Conservation (phyloP, 2,329 filamentous ascomycete species). For the Fusarium brevicatenulatum region DNA sequence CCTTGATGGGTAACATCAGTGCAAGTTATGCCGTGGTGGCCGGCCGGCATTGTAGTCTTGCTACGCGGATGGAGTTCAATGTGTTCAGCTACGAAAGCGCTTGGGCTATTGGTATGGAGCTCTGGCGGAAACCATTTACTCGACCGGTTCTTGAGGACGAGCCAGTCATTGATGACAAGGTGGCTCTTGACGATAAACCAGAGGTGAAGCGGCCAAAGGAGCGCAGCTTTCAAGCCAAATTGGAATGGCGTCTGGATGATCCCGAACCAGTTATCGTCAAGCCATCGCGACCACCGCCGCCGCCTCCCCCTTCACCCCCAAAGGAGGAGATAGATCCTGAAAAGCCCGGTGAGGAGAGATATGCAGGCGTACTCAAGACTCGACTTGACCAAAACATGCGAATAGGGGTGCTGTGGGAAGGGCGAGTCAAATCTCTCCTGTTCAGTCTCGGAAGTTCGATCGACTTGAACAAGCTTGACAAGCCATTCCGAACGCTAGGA, state of each 20-base stretch:
- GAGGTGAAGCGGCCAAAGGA: constrained; percentile 42
- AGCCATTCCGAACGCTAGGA: constrained; percentile 80
- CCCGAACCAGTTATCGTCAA: constrained; percentile 45
- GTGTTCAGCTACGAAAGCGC: constrained; percentile 98
- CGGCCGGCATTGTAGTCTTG: constrained; percentile 82
- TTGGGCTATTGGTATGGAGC: constrained; percentile 88
- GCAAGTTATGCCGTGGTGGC: constrained; percentile 93
- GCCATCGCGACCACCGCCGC: neutral
- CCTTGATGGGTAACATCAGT: constrained; percentile 91
- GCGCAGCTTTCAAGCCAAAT: constrained; percentile 64
- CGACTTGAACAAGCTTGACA: constrained; percentile 79
- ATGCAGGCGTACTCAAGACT: constrained; percentile 89
- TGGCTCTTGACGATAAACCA: constrained; percentile 32
- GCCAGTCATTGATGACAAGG: constrained; percentile 37
- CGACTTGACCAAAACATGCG: constrained; percentile 88
- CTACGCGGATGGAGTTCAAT: constrained; percentile 95
- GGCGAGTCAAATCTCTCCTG: constrained; percentile 88
- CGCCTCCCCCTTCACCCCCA: constrained; percentile 1
- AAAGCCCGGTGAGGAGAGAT: constrained; percentile 66
- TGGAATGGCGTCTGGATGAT: constrained; percentile 60
- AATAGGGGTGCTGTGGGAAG: constrained; percentile 91
- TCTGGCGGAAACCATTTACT: constrained; percentile 77
- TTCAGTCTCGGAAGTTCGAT: constrained; percentile 91
- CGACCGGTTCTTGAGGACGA: constrained; percentile 53
- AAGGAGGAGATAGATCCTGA: constrained; percentile 29